A percentile compares a stretch with the other conserved stretches of the same genome.
These are phyloP conservation scores for Clavispora phyllophila DNA, from an alignment of 805 yeast species.

Conservation along the genomic window DNA sequence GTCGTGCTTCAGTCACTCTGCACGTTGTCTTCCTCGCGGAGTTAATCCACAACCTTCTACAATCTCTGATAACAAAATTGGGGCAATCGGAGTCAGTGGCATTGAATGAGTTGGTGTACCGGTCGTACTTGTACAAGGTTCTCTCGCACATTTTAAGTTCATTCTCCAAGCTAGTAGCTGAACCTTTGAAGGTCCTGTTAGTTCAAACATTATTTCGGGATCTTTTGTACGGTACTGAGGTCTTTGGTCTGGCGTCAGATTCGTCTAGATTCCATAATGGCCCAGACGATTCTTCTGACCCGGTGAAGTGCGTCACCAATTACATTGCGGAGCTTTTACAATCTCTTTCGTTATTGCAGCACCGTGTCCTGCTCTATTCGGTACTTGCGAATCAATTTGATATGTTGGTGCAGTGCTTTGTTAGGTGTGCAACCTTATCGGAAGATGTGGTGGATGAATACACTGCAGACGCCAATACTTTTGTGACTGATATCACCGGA, in stretches of 20 bases:
- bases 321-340: conserved; percentile 30
- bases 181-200: conserved; percentile 12
- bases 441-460: conserved; percentile 42
- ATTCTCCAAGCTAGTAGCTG: conserved; percentile 22
- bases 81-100: conserved; percentile 1
- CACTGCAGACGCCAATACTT: conserved; percentile 58
- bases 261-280: background rate
- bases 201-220: conserved; percentile 19
- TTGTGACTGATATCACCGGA: conserved; percentile 72
- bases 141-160: conserved; percentile 21
- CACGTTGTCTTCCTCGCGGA: conserved; percentile 15
- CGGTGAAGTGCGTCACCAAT: conserved; percentile 15
- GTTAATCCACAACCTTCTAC: conserved; percentile 4
- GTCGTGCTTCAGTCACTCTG: conserved; percentile 32
- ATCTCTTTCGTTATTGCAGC: conserved; percentile 27
- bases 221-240: conserved; percentile 10
- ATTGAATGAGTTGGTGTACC: conserved; percentile 17
- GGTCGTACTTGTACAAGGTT: conserved; percentile 25
- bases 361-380: conserved; percentile 14
- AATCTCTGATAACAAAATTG: conserved; percentile 1
- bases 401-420: conserved; percentile 23
- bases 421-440: conserved; percentile 39
- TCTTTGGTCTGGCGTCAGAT: conserved; percentile 4
- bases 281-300: conserved; percentile 15
- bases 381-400: conserved; percentile 10